A percentile compares a stretch with the other conserved stretches of the same genome.
These are phyloP conservation scores for Amaranthus palmeri DNA, from an alignment of 148 eudicot genomes.

Conservation along the genomic window DNA sequence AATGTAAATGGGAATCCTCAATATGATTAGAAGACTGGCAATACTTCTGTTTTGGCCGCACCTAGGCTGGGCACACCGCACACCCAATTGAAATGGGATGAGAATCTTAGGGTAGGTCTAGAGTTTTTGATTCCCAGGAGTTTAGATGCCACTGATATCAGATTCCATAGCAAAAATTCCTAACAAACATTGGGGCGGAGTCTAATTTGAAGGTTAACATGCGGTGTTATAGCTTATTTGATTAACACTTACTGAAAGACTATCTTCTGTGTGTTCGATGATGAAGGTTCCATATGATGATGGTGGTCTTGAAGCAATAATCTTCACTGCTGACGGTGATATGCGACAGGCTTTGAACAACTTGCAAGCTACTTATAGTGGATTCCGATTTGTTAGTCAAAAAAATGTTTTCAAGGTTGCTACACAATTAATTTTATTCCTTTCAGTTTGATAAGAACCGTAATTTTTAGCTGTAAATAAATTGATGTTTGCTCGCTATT, in stretches of 20 bases:
- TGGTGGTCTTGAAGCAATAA: conserved; percentile 92
- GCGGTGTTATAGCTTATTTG: neutral
- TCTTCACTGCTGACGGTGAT: conserved; percentile 98
- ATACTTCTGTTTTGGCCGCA: too few species aligned
- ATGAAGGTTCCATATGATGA: conserved; percentile 81
- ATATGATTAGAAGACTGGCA: too few species aligned
- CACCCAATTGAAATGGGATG: too few species aligned
- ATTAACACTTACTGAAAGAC: conserved; percentile 8
- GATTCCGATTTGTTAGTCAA: conserved; percentile 94
- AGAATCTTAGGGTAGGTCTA: too few species aligned
- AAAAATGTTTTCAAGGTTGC: conserved; percentile 95
- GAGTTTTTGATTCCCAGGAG: too few species aligned
- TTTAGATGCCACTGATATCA: too few species aligned
- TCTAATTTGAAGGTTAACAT: neutral
- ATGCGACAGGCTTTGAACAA: conserved; percentile 98
- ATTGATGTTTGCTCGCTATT: neutral
- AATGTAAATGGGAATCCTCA: too few species aligned
- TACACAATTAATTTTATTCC: neutral
- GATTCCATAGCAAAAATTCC: too few species aligned
- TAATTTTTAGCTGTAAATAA: neutral
- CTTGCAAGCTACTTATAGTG: conserved; percentile 88
- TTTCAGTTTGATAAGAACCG: neutral
- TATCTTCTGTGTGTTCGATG: conserved; percentile 10
- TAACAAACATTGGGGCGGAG: too few species aligned
- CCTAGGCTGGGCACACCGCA: too few species aligned